Conservation (phyloP, 1,139 yeast genomes). For the Suhomyces yuchorum region DNA sequence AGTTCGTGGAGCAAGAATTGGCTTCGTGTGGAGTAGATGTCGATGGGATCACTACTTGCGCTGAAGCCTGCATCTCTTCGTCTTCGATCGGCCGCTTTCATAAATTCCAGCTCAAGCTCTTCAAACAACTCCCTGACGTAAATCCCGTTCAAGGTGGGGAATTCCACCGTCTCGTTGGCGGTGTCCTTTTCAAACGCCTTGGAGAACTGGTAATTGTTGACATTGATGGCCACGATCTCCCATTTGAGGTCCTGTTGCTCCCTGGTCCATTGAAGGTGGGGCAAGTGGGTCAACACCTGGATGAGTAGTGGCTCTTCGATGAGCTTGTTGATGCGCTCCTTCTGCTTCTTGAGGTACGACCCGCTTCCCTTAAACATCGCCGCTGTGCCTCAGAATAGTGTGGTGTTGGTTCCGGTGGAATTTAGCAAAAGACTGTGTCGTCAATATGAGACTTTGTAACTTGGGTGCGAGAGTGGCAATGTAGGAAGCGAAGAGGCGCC, state of each 20-base stretch:
- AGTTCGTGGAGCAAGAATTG: conserved; percentile 29
- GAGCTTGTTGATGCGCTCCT: conserved; percentile 26
- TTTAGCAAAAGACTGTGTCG: neutral
- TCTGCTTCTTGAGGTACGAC: conserved; percentile 36
- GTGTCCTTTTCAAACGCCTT: conserved; percentile 14
- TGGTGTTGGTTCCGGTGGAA: neutral
- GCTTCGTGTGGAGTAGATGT: conserved; percentile 4
- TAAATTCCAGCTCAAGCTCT: conserved; percentile 9
- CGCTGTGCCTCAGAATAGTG: conserved; percentile 5
- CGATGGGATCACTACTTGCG: neutral
- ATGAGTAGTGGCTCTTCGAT: conserved; percentile 35
- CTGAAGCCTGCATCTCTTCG: neutral
- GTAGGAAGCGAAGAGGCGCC: neutral
- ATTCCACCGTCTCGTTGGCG: conserved; percentile 16
- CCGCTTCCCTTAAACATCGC: conserved; percentile 12
- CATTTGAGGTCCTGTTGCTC: conserved; percentile 33
- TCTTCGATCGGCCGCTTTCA: neutral
- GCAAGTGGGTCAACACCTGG: conserved; percentile 33
- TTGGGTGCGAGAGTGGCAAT: neutral
- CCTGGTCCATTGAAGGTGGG: conserved; percentile 34
- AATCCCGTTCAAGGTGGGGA: conserved; percentile 35
- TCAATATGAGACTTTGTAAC: neutral
- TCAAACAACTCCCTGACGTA: conserved; percentile 30
- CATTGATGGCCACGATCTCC: conserved; percentile 41
- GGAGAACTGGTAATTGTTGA: conserved; percentile 27